phyloP scores from a whole-genome alignment of 768 basidiomycete species.

The Suillus hirtellus region DNA sequence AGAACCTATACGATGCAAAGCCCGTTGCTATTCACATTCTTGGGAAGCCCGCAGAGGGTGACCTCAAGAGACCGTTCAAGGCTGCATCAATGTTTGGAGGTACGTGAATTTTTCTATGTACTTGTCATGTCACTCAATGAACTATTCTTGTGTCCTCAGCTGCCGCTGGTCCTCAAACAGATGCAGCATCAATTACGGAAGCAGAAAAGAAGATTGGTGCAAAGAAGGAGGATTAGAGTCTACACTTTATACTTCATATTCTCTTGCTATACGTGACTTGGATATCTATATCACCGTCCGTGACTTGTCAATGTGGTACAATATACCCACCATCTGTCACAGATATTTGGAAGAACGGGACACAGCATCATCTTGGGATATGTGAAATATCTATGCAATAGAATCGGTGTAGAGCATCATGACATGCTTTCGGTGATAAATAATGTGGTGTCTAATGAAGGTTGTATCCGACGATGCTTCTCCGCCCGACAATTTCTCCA shows the following conservation, averaged over 20 bases:
- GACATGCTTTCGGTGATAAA: neutral
- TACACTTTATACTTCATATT: conserved; percentile 13
- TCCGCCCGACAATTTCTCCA: conserved; percentile 85
- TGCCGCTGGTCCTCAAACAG: conserved; percentile 74
- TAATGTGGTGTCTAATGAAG: conserved; percentile 44
- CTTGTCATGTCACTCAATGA: conserved; percentile 2
- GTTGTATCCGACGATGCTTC: conserved; percentile 79
- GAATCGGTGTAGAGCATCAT: neutral
- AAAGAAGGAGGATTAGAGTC: conserved; percentile 74
- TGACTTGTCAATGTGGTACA: neutral
- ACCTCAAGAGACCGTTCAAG: conserved; percentile 91
- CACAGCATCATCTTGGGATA: neutral
- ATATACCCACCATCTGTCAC: neutral
- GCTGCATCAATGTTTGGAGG: conserved; percentile 71
- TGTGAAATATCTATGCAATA: conserved; percentile 5
- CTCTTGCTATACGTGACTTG: neutral
- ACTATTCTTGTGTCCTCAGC: conserved; percentile 31
- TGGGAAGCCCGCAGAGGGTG: conserved; percentile 78
- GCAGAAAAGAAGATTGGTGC: conserved; percentile 82
- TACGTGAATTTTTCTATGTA: conserved; percentile 31
- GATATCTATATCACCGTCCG: neutral
- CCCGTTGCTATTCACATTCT: conserved; percentile 80
- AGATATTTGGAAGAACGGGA: neutral
- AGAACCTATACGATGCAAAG: conserved; percentile 86
- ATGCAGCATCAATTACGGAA: conserved; percentile 82